A percentile compares a stretch with the other conserved stretches of the same genome.
phyloP scores from a whole-genome alignment of 805 yeast genomes.

The Suhomyces canberraensis region DNA sequence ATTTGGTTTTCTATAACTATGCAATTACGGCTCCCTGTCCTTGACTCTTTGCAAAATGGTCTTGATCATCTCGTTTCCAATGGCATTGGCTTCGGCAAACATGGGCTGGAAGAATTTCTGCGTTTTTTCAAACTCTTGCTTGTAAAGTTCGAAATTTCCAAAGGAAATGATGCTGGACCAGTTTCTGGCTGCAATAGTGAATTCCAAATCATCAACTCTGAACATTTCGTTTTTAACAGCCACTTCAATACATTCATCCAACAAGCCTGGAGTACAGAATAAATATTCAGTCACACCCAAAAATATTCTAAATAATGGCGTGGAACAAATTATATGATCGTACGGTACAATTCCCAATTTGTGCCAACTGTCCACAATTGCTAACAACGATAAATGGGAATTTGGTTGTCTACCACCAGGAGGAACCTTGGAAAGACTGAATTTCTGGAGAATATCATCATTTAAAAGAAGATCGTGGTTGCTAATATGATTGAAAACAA shows the following conservation, averaged over 20 bases:
- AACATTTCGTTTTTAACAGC: constrained; percentile 65
- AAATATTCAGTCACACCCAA: constrained; percentile 91
- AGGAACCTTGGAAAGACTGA: constrained; percentile 69
- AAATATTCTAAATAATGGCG: constrained; percentile 87
- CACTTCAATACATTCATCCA: constrained; percentile 77
- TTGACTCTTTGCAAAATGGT: constrained; percentile 54
- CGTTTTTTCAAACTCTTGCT: constrained; percentile 67
- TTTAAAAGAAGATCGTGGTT: constrained; percentile 62
- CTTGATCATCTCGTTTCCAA: constrained; percentile 93
- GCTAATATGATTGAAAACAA: constrained; percentile 68
- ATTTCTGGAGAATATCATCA: constrained; percentile 73
- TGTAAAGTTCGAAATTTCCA: constrained; percentile 73
- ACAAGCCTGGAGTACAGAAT: constrained; percentile 75
- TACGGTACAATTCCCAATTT: constrained; percentile 84
- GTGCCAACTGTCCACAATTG: constrained; percentile 93
- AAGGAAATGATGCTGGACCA: constrained; percentile 83
- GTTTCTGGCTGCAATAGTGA: constrained; percentile 82
- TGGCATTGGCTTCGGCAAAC: constrained; percentile 80
- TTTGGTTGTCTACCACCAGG: constrained; percentile 72
- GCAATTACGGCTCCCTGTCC: constrained; percentile 25
- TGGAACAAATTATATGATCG: constrained; percentile 94
- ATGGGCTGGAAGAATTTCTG: constrained; percentile 83
- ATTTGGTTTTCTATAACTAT: too few relatives aligned
- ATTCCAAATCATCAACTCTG: constrained; percentile 87
- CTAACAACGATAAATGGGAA: constrained; percentile 83